Evolutionary conservation across 371 early-diverging fungal genomes (phyloP).

Genomic region (Antonospora locustae): DNA sequence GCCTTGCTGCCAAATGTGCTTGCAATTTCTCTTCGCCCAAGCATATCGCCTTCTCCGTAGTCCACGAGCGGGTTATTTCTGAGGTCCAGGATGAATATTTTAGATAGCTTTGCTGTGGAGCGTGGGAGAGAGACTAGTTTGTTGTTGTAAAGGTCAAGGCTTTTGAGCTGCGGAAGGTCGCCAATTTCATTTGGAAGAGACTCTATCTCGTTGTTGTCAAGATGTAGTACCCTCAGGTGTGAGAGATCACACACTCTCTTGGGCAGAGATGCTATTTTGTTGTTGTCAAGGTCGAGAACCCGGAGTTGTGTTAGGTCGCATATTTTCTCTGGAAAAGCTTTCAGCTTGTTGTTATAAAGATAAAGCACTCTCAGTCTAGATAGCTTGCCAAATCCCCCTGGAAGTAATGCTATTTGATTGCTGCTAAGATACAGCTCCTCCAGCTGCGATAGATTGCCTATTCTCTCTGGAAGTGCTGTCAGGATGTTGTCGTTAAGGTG

Average conservation of each 20-base stretch:
- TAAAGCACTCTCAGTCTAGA: too few species aligned
- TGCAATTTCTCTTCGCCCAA: too few species aligned
- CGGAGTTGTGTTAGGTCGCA: constrained; percentile 57
- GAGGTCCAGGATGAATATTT: too few species aligned
- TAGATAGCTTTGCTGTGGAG: constrained; percentile 53
- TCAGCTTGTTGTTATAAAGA: constrained; percentile 57
- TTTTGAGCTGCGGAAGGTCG: constrained; percentile 46
- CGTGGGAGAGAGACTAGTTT: constrained; percentile 57
- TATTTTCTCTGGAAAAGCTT: constrained; percentile 59
- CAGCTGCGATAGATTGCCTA: constrained; percentile 57
- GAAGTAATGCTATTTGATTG: constrained; percentile 54
- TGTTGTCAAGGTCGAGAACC: constrained; percentile 56
- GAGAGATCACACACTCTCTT: constrained; percentile 30
- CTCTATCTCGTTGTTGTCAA: constrained; percentile 47
- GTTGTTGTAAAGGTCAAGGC: constrained; percentile 57
- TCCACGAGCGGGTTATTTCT: too few species aligned
- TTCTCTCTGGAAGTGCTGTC: constrained; percentile 58
- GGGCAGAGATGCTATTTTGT: constrained; percentile 3
- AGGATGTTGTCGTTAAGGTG: constrained; percentile 58
- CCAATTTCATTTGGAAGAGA: constrained; percentile 48
- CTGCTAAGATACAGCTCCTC: constrained; percentile 49
- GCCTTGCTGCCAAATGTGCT: too few species aligned
- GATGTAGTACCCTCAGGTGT: constrained; percentile 48
- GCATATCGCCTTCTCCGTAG: too few species aligned
- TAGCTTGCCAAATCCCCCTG: constrained; percentile 49